Evolutionary conservation across 768 basidiomycete species (phyloP).

Genomic region (Amanita polypyramis): DNA sequence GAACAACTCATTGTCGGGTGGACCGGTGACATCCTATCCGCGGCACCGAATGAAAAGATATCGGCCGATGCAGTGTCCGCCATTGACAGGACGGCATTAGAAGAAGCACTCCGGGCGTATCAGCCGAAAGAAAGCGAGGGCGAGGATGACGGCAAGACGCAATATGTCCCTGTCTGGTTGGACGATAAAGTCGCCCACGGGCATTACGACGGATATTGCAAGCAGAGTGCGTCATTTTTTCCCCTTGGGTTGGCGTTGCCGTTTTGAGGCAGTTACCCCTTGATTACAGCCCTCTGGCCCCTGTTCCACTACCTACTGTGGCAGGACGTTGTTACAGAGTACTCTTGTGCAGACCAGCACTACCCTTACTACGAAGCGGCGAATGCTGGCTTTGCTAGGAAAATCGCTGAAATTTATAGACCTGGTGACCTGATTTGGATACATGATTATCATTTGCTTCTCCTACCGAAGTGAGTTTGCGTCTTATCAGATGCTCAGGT

Average conservation of each 20-base stretch:
- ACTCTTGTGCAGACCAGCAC: slow-evolving; percentile 73
- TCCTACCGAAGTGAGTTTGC: slow-evolving; percentile 55
- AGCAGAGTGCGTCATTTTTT: slow-evolving; percentile 61
- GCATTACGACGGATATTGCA: slow-evolving; percentile 97
- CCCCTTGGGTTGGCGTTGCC: background rate
- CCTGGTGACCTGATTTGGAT: slow-evolving; percentile 93
- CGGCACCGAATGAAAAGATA: slow-evolving; percentile 32
- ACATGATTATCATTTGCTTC: slow-evolving; percentile 92
- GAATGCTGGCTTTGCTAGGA: slow-evolving; percentile 73
- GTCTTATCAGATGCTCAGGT: background rate
- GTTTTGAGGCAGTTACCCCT: background rate
- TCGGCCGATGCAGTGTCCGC: slow-evolving; percentile 40
- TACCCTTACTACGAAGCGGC: slow-evolving; percentile 77
- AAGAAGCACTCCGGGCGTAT: slow-evolving; percentile 53
- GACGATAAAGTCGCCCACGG: slow-evolving; percentile 84
- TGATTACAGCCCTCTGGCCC: slow-evolving; percentile 76
- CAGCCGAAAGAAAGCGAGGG: slow-evolving; percentile 46
- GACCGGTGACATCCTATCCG: slow-evolving; percentile 77
- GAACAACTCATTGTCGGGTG: slow-evolving; percentile 91
- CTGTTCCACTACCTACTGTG: slow-evolving; percentile 97
- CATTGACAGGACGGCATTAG: slow-evolving; percentile 57
- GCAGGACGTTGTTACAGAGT: slow-evolving; percentile 91
- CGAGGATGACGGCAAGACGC: slow-evolving; percentile 44
- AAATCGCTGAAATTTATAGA: slow-evolving; percentile 63
- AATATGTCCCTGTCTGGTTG: slow-evolving; percentile 86